phyloP scores from a whole-genome alignment of 257 asterid species.

The Phtheirospermum japonicum region DNA sequence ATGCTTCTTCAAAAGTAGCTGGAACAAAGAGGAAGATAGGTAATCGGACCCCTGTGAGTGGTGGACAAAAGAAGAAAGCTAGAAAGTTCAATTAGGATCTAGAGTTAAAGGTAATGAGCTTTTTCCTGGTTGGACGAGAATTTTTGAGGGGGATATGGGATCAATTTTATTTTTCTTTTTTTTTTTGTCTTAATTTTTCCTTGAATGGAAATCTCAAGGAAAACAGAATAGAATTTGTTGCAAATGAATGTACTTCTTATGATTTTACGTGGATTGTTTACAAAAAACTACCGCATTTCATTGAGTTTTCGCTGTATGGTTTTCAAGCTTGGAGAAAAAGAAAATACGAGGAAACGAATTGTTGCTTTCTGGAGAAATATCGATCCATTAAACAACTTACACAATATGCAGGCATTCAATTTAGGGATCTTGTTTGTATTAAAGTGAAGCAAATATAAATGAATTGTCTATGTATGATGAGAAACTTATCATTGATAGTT shows the following conservation, averaged over 20 bases:
- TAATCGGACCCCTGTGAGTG: slow-evolving; percentile 54
- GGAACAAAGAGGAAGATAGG: slow-evolving; percentile 70
- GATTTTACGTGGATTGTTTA: too few species aligned
- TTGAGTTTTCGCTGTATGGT: too few species aligned
- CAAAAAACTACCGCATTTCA: too few species aligned
- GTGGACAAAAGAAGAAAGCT: slow-evolving; percentile 59
- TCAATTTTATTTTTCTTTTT: neutral
- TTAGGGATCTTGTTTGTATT: too few species aligned
- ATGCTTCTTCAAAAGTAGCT: slow-evolving; percentile 31
- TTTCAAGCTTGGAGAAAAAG: too few species aligned
- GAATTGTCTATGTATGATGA: too few species aligned
- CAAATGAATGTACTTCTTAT: neutral
- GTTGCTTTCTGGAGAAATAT: too few species aligned
- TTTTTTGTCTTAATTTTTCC: neutral
- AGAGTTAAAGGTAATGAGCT: neutral
- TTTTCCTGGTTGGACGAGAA: neutral
- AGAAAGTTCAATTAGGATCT: slow-evolving; percentile 45
- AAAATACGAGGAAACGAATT: too few species aligned
- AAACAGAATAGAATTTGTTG: neutral
- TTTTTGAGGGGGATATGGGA: neutral
- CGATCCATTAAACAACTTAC: too few species aligned
- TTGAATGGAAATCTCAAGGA: neutral
- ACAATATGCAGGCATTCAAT: too few species aligned
- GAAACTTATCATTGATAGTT: too few species aligned
- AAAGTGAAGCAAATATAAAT: too few species aligned